phyloP scores from a whole-genome alignment of 1,284 basidiomycete genomes.

The Microbotryum violaceum region DNA sequence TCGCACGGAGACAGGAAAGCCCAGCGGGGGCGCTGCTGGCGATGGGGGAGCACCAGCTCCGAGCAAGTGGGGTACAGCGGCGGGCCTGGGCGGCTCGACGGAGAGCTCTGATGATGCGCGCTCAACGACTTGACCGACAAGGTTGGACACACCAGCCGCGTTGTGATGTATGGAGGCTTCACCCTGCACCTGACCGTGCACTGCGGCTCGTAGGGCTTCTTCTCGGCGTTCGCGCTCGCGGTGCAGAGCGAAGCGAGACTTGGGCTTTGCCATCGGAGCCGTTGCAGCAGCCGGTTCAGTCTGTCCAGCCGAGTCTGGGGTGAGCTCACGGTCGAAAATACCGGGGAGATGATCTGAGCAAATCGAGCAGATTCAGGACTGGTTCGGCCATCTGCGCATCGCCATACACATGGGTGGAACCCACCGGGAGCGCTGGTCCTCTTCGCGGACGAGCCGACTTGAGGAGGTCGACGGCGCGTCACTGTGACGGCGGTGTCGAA shows the following conservation, averaged over 20 bases:
- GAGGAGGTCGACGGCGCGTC: too few relatives aligned
- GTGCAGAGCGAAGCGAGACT: conserved; percentile 28
- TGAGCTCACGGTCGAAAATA: too few relatives aligned
- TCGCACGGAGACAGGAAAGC: conserved; percentile 13
- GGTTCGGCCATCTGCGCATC: too few relatives aligned
- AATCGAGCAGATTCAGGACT: too few relatives aligned
- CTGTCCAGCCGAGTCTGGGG: neutral
- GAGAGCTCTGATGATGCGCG: neutral
- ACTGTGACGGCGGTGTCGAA: too few relatives aligned
- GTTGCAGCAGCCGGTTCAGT: neutral
- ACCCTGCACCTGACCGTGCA: neutral
- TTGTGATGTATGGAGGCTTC: neutral
- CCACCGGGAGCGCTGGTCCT: too few relatives aligned
- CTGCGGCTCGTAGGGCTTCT: conserved; percentile 9
- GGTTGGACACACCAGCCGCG: conserved; percentile 1
- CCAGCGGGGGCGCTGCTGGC: conserved; percentile 2
- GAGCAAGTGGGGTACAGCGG: conserved; percentile 4
- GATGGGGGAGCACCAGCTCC: conserved; percentile 7
- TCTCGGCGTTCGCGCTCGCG: conserved; percentile 13
- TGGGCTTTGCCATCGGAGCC: conserved; percentile 10
- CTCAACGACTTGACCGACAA: conserved; percentile 30
- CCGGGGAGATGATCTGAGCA: too few relatives aligned
- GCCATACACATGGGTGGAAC: too few relatives aligned
- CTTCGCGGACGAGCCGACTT: too few relatives aligned
- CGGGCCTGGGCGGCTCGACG: conserved; percentile 6